Evolutionary conservation across 768 basidiomycete species (phyloP), one percentile per base, ranked within the genome.

Genomic region (Sistotremastrum niveocremeum): DNA sequence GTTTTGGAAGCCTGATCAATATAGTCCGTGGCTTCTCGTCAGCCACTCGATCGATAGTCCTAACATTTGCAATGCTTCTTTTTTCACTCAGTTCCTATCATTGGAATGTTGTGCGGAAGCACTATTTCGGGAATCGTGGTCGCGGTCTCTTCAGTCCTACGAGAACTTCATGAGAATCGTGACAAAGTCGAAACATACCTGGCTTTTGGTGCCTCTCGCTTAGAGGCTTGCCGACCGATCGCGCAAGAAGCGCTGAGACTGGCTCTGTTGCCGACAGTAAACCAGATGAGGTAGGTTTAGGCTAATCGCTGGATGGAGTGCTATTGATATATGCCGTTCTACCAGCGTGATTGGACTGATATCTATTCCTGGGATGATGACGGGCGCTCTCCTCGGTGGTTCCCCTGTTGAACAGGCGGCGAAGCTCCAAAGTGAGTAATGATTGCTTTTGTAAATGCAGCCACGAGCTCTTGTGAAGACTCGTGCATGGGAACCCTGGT

Each of bases 311-410:
- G 20, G 20, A 20, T 20, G 20, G 20, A 20, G 20, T 20, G 41
- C 34, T 10, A 29, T 30, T 12, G 32, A 9, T 28, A 31, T 11
- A n/a, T 20, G 20, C 11, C 33, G 42, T 33, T 10, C 39, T 34
- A 33, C 7, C 47, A 85, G 82, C 55, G 79, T 85, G 40, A 66
- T 82, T 6, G 81, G 83, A 5, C 79, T 83, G 47, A 82, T 84
- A 46, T 65, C 81, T n/a, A 85, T 84, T 46, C 82, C 83, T 1
- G 86, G 87, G 3, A 89, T 87, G 85, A 88, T 91, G 84, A 87
- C 84, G 0, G 89, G 89, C 52, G 85, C 89, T 4, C 81, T 93
- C 49, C 76, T 91, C 8, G 90, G 85, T 8, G 89, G 88, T 0
- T 75, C 84, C 7, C 79, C 81, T 32, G 84, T 91, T 37, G 72